Percentiles rank a stretch among this genome's conserved stretches.
Evolutionary conservation across 1,284 basidiomycete genomes (phyloP).

Genomic region (Sporisorium sorghi): DNA sequence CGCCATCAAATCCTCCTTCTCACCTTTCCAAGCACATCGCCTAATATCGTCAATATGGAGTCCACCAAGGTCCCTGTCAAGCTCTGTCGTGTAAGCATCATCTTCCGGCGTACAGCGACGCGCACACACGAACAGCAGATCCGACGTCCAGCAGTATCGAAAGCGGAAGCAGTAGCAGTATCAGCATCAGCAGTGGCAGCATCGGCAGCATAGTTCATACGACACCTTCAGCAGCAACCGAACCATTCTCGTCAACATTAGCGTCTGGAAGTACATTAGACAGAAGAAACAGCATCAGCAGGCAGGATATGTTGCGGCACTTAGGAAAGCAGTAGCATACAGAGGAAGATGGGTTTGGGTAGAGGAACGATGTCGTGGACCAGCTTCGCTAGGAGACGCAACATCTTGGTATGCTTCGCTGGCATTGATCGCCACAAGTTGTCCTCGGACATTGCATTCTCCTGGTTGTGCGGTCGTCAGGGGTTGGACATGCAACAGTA

Average conservation of each 20-base stretch:
- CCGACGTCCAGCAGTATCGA: not conserved
- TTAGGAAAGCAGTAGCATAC: not conserved
- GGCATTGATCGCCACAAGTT: not conserved
- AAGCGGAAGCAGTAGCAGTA: constrained; percentile 8
- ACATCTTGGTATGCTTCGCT: not conserved
- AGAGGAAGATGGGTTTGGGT: not conserved
- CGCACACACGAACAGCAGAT: constrained; percentile 8
- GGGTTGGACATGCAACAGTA: not conserved
- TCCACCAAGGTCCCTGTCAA: constrained; percentile 58
- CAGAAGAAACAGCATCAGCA: not conserved
- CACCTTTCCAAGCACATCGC: constrained; percentile 43
- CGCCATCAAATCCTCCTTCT: constrained; percentile 25
- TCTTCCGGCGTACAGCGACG: constrained; percentile 3
- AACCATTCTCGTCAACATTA: not conserved
- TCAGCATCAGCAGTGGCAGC: not conserved
- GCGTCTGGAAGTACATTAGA: too few relatives aligned
- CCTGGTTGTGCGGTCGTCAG: not conserved
- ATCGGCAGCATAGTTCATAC: not conserved
- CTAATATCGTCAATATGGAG: constrained; percentile 56
- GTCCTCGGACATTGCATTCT: not conserved
- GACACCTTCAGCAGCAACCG: not conserved
- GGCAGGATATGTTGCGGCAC: not conserved
- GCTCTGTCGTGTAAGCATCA: constrained; percentile 59
- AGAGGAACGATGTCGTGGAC: not conserved
- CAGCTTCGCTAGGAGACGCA: not conserved